A percentile compares a stretch with the other conserved stretches of the same genome.
Conservation (phyloP, 352 stramenopile genomes). For the Globisporangium viniferum region DNA sequence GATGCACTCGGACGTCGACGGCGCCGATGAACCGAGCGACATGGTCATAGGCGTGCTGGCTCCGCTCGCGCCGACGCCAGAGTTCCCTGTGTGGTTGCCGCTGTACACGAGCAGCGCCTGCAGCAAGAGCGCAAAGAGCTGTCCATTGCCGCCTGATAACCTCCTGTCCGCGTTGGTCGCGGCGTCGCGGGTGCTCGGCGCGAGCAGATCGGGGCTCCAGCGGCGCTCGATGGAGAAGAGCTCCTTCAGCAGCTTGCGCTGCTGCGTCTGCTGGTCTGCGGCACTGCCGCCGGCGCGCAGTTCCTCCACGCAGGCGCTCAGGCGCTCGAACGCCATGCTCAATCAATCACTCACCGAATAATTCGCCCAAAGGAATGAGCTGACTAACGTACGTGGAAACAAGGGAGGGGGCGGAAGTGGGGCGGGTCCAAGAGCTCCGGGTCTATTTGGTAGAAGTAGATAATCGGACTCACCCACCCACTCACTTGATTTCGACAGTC, state of each 20-base stretch:
- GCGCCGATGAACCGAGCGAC: conserved; percentile 43
- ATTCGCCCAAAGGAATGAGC: background rate
- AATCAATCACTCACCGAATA: background rate
- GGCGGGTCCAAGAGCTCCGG: background rate
- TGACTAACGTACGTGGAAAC: background rate
- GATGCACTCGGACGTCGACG: conserved; percentile 63
- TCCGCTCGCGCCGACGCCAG: conserved; percentile 20
- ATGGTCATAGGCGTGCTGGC: conserved; percentile 39
- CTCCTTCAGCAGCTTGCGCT: conserved; percentile 45
- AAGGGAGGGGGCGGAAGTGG: background rate
- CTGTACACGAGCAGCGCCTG: conserved; percentile 70
- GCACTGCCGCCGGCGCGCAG: conserved; percentile 30
- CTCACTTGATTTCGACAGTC: background rate
- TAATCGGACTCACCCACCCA: background rate
- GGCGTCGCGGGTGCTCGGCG: background rate
- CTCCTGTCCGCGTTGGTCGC: conserved; percentile 18
- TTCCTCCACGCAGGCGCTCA: conserved; percentile 48
- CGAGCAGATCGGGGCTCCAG: conserved; percentile 43
- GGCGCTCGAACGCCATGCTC: conserved; percentile 41
- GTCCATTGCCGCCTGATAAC: conserved; percentile 29
- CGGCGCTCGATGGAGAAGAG: conserved; percentile 58
- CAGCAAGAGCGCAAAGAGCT: conserved; percentile 63
- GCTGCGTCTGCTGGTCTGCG: conserved; percentile 28
- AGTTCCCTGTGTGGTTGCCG: conserved; percentile 34
- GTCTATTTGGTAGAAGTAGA: background rate